Base-by-base conservation (phyloP, 352 stramenopile genomes). In the Pythium aquatile region DNA sequence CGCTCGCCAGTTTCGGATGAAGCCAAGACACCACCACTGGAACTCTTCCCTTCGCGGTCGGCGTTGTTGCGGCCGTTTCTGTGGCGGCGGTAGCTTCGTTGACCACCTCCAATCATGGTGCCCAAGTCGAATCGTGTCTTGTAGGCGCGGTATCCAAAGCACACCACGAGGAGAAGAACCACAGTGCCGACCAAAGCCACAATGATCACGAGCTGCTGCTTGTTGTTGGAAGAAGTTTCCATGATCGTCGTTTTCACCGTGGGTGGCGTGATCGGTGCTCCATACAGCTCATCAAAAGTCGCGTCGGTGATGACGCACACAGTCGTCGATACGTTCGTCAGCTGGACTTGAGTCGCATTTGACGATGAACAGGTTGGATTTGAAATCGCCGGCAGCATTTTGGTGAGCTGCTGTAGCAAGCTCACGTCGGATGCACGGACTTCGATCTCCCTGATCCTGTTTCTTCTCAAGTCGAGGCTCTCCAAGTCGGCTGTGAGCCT, bases 281-380 rank as follows among this genome's bases (percentile, higher is more conserved):
- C 46, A 33, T 70, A 70, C 2, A 65, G 16, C n/a, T 42, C 39
- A 20, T 70, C 49, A 13, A 70, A 70, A 1, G 35, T 17, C 8
- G 64, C 32, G 49, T 70, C 42, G 4, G 49, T 54, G 42, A 70
- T 65, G 20, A 65, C 55, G 17, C 56, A 70, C 40, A 65, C 48
- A 7, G 29, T 44, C 29, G 40, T 44, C 29, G 30, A 24, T 2
- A 29, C 11, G 30, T 56, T 61, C 39, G 13, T 48, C 39, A 65
- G 28, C 4, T 3, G 17, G 14, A 46, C 57, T 42, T 49, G 35
- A 13, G 35, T 65, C 10, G 63, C 56, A 52, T 60, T 65, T 2
- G 55, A 14, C 13, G 16, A 30, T 24, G 48, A 32, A 44, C 56
- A 70, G 5, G 47, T 30, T 47, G 47, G 16, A n/a, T 44, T 33